A percentile compares a stretch with the other conserved stretches of the same genome.
These are phyloP conservation scores for Auricularia cornea DNA, from an alignment of 768 basidiomycete species.

Conservation along the genomic window DNA sequence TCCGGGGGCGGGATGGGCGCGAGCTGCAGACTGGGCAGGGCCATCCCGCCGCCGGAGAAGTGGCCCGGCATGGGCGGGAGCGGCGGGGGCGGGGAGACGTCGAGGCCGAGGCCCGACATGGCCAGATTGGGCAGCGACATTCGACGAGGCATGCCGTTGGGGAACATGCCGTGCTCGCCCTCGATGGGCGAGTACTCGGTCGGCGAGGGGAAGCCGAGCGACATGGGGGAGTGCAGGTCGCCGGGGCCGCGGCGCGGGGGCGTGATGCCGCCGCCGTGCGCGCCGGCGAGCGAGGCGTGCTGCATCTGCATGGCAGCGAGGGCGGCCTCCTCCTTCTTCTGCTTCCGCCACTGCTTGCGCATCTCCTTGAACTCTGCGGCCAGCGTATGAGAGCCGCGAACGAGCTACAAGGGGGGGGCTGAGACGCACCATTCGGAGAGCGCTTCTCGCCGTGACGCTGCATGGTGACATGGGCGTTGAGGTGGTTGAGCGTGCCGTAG, in stretches of 20 bases:
- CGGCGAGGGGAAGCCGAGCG: background rate
- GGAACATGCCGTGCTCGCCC: background rate
- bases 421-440: conserved; percentile 71
- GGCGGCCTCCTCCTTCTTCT: conserved; percentile 68
- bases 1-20: background rate
- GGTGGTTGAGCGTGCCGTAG: conserved; percentile 92
- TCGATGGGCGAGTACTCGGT: conserved; percentile 1
- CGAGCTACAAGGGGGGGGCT: background rate
- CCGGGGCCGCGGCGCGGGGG: background rate
- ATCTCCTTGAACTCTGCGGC: conserved; percentile 92
- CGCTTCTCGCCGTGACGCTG: conserved; percentile 91
- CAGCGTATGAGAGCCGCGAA: conserved; percentile 4
- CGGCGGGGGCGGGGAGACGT: background rate
- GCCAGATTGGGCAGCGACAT: background rate
- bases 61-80: background rate
- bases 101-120: background rate
- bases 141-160: background rate
- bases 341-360: conserved; percentile 91
- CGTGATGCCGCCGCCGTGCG: background rate
- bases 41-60: background rate
- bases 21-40: conserved; percentile 2
- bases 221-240: background rate
- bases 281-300: background rate
- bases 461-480: conserved; percentile 98
- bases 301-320: background rate